Conservation (phyloP, 108 stramenopile genomes). For the Nitzschia sp. region DNA sequence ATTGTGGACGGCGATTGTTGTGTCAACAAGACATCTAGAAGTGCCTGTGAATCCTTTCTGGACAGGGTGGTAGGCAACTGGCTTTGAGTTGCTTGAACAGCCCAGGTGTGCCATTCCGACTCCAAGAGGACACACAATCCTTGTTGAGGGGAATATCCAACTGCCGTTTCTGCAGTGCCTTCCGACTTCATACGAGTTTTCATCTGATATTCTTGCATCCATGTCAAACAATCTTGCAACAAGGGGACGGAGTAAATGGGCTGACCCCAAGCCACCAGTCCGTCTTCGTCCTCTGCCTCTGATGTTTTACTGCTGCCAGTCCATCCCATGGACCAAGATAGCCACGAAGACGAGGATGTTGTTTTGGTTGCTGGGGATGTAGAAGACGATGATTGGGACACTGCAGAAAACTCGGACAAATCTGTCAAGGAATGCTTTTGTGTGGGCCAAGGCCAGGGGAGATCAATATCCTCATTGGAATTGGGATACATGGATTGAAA, state of each 20-base stretch:
- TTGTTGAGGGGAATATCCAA: no score
- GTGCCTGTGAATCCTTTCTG: no score
- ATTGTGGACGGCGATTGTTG: no score
- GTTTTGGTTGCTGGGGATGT: background rate
- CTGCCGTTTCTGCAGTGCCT: no score
- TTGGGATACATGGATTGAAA: background rate
- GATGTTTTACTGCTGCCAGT: no score
- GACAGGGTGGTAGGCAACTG: no score
- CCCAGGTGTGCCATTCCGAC: no score
- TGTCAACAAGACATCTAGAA: no score
- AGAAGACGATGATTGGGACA: background rate
- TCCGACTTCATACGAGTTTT: no score
- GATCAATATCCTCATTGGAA: conserved; percentile 7
- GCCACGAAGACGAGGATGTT: background rate
- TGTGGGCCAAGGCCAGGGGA: conserved; percentile 28
- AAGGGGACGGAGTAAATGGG: conserved; percentile 6
- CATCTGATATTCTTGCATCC: background rate
- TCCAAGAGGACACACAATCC: no score
- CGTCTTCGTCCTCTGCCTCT: background rate
- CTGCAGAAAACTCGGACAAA: background rate
- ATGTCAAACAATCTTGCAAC: conserved; percentile 2
- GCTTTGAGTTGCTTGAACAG: no score
- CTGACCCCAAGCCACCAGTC: background rate
- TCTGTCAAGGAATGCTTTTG: background rate
- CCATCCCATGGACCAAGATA: no score